phyloP scores from a whole-genome alignment of 768 basidiomycete species.

The Auriscalpium orientale region DNA sequence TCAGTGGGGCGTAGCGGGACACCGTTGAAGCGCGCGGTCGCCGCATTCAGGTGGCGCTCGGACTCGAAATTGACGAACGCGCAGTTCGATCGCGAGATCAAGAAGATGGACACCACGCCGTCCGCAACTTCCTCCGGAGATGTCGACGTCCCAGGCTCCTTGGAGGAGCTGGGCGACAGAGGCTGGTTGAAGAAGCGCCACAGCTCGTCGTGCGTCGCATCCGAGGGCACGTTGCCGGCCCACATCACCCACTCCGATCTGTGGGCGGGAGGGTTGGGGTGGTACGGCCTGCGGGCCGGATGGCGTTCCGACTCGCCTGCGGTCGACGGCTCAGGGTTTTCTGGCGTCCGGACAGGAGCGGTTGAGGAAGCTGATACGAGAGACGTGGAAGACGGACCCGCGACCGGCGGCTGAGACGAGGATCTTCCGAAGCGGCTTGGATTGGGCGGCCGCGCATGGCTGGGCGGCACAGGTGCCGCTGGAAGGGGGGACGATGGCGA shows the following conservation, averaged over 20 bases:
- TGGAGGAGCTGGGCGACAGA: constrained; percentile 9
- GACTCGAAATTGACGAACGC: constrained; percentile 86
- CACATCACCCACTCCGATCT: constrained; percentile 95
- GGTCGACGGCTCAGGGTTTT: background rate
- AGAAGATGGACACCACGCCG: constrained; percentile 80
- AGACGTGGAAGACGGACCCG: background rate
- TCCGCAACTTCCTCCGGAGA: constrained; percentile 19
- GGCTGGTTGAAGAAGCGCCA: constrained; percentile 70
- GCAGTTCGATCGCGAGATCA: constrained; percentile 92
- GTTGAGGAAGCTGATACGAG: background rate
- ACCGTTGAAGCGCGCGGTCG: constrained; percentile 71
- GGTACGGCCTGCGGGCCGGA: constrained; percentile 45
- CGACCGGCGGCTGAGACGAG: background rate
- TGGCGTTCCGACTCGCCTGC: background rate
- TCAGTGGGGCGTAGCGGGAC: constrained; percentile 61
- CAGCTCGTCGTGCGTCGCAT: constrained; percentile 78
- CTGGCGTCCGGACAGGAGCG: background rate
- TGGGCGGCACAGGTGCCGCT: background rate
- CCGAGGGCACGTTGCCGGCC: constrained; percentile 86
- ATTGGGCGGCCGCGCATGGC: background rate
- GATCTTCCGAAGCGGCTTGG: background rate
- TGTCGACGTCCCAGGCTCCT: constrained; percentile 2
- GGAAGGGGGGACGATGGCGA: constrained; percentile 1
- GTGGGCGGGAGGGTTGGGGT: constrained; percentile 63
- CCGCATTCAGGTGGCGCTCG: constrained; percentile 51